Evolutionary conservation across 148 eudicot genomes (phyloP).

Genomic region (Polygonum maritimum): DNA sequence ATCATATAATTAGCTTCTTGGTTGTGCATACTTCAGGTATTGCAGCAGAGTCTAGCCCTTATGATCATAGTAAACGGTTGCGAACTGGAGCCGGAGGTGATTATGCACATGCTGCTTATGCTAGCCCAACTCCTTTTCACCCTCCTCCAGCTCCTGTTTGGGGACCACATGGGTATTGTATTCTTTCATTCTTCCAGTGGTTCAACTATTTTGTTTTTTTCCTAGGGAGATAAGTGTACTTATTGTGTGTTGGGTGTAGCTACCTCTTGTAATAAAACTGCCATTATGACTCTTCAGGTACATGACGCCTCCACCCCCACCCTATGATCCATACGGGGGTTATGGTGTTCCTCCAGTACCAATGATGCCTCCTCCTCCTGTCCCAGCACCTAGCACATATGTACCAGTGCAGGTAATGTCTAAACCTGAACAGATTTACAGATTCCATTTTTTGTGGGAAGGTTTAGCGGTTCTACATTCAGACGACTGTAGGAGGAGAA

Average conservation of each 20-base stretch:
- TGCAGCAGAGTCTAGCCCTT: conserved; percentile 34
- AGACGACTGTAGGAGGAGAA: not conserved
- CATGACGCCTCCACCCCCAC: conserved; percentile 84
- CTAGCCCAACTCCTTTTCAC: conserved; percentile 86
- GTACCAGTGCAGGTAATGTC: conserved; percentile 67
- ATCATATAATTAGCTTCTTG: not conserved
- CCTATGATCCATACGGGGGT: conserved; percentile 79
- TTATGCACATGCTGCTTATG: conserved; percentile 76
- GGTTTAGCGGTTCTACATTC: not conserved
- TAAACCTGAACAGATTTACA: not conserved
- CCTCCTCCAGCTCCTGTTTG: conserved; percentile 92
- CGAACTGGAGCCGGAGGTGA: conserved; percentile 94
- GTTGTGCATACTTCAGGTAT: not conserved
- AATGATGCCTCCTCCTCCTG: conserved; percentile 48
- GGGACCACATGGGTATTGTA: conserved; percentile 79
- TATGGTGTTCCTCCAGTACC: conserved; percentile 79
- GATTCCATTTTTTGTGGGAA: not conserved
- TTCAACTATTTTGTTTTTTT: not conserved
- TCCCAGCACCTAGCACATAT: conserved; percentile 83
- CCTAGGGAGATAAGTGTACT: not conserved
- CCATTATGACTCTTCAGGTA: conserved; percentile 35
- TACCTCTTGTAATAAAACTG: conserved; percentile 2
- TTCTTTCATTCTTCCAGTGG: not conserved
- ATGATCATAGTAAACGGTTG: conserved; percentile 86
- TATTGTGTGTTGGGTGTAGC: not conserved